phyloP scores from a whole-genome alignment of 352 stramenopile genomes.

The Globisporangium paroecandrum region DNA sequence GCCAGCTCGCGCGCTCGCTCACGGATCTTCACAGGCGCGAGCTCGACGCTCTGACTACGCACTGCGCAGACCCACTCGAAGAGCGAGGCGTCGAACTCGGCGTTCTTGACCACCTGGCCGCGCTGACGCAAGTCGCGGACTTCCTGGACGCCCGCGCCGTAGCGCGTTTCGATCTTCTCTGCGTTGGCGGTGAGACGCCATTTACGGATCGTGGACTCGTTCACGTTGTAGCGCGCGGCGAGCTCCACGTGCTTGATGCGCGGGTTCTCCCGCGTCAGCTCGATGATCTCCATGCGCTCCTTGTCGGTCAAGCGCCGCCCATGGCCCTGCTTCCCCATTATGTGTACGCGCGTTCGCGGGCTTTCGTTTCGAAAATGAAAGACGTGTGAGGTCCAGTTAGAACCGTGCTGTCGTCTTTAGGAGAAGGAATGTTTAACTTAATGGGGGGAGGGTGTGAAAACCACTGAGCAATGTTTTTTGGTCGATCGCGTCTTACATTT shows the following conservation, averaged over 20 bases:
- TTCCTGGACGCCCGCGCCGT: constrained; percentile 27
- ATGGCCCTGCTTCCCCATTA: constrained; percentile 38
- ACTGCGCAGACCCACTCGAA: constrained; percentile 33
- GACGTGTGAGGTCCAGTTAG: neutral
- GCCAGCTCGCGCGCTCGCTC: constrained; percentile 37
- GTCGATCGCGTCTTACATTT: too few species aligned
- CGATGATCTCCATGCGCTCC: constrained; percentile 65
- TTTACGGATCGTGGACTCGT: constrained; percentile 61
- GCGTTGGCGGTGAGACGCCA: constrained; percentile 39
- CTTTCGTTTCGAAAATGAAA: constrained; percentile 5
- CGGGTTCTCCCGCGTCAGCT: constrained; percentile 41
- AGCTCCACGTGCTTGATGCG: constrained; percentile 49
- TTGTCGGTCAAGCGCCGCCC: constrained; percentile 52
- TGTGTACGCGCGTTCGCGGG: neutral
- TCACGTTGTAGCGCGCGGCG: constrained; percentile 42
- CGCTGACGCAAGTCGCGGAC: constrained; percentile 36
- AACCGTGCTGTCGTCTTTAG: neutral
- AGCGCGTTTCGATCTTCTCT: constrained; percentile 36
- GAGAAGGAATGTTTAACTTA: neutral
- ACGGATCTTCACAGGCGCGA: constrained; percentile 28
- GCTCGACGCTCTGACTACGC: constrained; percentile 19
- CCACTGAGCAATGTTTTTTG: too few species aligned
- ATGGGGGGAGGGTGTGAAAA: too few species aligned
- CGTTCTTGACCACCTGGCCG: constrained; percentile 33
- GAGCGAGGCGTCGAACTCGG: constrained; percentile 39